Base-by-base conservation (phyloP, 371 early-diverging fungal genomes). In the Apophysomyces trapeziformis region DNA sequence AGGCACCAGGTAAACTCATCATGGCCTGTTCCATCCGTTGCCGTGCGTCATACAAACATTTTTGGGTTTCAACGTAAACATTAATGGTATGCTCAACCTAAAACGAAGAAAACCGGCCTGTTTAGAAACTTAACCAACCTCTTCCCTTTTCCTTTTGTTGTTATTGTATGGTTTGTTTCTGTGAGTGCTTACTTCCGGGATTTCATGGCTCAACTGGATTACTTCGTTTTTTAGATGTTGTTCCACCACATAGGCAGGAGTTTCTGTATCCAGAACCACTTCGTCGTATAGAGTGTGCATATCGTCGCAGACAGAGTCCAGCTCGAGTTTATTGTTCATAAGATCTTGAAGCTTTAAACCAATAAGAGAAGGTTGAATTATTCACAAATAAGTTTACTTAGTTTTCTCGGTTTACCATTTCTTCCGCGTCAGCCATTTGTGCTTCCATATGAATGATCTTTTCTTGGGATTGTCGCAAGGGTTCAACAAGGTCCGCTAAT, bases 1-100 rank as follows among this genome's bases (percentile, higher is more conserved):
- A 64, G 11, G 79, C 71, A 4, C 82, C 82, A 4, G 82, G 82
- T n/a, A 82, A 44, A 18, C 75, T 62, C 64, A 68, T 77, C 77
- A 82, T 82, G 12, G 82, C 79, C 4, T 60, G 67, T 61, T 79
- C 82, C 44, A 82, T 75, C 2, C 57, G 44, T 37, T 82, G 76
- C 41, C 79, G 70, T 54, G 82, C 74, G 36, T 72, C 60, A 21
- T 82, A 75, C 21, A 79, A 39, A 26, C 74, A 72, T 9, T 64
- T 36, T 56, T 82, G 82, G 9, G 77, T 75, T 44, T 57, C 26
- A 26, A 62, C 54, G 54, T 76, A 73, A 8, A 37, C 44, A n/a
- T 66, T 56, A 8, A 81, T 74, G 6, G 70, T 71, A 6, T 50
- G 13, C 60, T 78, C 71, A 45, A 77, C 67, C 76, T 79, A 65